A percentile compares a stretch with the other conserved stretches of the same genome.
These are phyloP conservation scores for Pythium insidiosum DNA, from an alignment of 352 stramenopile genomes.

Conservation along the genomic window DNA sequence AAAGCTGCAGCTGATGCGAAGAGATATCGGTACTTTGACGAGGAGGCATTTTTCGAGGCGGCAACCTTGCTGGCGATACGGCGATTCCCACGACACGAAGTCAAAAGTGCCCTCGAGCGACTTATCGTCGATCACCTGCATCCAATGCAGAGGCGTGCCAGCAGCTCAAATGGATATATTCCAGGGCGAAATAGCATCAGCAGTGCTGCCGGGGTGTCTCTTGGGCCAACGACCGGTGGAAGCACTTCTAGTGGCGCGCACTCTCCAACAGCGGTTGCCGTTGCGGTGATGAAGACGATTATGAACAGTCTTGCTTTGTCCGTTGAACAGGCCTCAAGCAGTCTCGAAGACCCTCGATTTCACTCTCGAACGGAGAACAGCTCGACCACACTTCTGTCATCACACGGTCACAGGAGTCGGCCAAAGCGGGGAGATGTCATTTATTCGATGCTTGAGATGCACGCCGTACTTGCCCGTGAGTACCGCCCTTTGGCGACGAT, in stretches of 20 bases:
- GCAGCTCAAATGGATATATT: too few species aligned
- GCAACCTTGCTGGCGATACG: constrained; percentile 57
- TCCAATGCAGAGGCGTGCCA: constrained; percentile 24
- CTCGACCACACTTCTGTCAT: constrained; percentile 6
- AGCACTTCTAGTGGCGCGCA: too few species aligned
- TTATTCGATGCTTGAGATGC: constrained; percentile 77
- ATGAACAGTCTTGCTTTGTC: constrained; percentile 39
- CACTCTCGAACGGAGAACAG: constrained; percentile 10
- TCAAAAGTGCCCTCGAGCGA: constrained; percentile 41
- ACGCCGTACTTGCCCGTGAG: constrained; percentile 45
- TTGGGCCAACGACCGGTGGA: neutral
- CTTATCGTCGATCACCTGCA: constrained; percentile 43
- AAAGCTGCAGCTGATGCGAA: constrained; percentile 21
- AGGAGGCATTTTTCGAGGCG: constrained; percentile 63
- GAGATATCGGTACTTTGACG: constrained; percentile 56
- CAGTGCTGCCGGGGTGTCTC: constrained; percentile 1
- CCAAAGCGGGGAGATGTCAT: constrained; percentile 48
- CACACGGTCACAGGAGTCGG: constrained; percentile 7
- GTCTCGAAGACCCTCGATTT: constrained; percentile 10
- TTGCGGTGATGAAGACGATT: constrained; percentile 32
- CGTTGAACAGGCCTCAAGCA: constrained; percentile 17
- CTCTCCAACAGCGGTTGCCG: constrained; percentile 18
- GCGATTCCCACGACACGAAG: constrained; percentile 43
- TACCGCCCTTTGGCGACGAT: constrained; percentile 60
- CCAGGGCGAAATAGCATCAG: too few species aligned